Evolutionary conservation across 2,329 filamentous ascomycete genomes (phyloP).

Genomic region (Stachybotrys chlorohalonatus): DNA sequence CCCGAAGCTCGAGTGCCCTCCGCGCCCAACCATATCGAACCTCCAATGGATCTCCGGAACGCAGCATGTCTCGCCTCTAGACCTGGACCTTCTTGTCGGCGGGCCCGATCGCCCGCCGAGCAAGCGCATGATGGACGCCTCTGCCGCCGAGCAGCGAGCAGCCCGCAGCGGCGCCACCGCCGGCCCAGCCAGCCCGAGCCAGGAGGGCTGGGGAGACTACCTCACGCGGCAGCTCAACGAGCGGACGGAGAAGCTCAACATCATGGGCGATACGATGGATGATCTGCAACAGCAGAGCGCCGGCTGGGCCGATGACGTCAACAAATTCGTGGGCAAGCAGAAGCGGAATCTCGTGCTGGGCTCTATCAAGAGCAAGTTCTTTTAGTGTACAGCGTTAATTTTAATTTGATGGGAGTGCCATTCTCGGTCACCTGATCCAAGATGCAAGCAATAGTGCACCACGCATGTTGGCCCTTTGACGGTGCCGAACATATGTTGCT

Average conservation of each 20-base stretch:
- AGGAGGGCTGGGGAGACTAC: constrained; percentile 68
- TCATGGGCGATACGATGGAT: constrained; percentile 80
- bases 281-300: constrained; percentile 70
- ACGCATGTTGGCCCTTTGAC: too few relatives aligned
- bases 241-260: constrained; percentile 74
- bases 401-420: not conserved
- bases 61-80: constrained; percentile 76
- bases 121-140: constrained; percentile 77
- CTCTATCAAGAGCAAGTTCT: constrained; percentile 52
- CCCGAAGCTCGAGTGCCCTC: constrained; percentile 60
- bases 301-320: constrained; percentile 80
- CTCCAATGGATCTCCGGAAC: constrained; percentile 95
- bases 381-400: constrained; percentile 10
- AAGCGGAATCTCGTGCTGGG: constrained; percentile 79
- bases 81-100: constrained; percentile 85
- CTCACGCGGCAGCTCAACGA: constrained; percentile 83
- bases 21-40: constrained; percentile 87
- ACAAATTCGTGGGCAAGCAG: constrained; percentile 77
- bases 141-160: constrained; percentile 63
- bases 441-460: too few relatives aligned
- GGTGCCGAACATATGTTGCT: too few relatives aligned
- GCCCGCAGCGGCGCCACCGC: constrained; percentile 26
- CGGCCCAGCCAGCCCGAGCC: constrained; percentile 17
- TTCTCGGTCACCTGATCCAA: not conserved
- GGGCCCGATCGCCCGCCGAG: constrained; percentile 81